Percentiles rank a stretch among this genome's conserved stretches.
phyloP scores from a whole-genome alignment of 1,284 basidiomycete genomes.

The Jaminaea rosea region DNA sequence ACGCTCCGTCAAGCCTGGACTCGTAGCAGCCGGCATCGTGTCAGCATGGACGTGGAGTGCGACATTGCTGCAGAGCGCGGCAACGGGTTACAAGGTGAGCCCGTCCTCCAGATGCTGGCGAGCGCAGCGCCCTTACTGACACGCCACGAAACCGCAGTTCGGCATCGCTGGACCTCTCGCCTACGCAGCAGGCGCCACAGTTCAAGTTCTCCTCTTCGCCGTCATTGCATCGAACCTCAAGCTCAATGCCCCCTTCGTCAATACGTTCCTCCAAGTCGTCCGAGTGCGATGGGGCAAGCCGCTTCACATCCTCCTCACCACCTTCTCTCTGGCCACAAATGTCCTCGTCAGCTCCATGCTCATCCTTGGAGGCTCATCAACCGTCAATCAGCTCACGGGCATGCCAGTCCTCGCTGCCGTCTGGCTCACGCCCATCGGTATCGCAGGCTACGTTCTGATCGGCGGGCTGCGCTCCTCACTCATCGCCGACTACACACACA shows the following conservation, averaged over 20 bases:
- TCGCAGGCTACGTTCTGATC: conserved; percentile 34
- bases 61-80: conserved; percentile 57
- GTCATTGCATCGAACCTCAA: conserved; percentile 52
- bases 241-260: conserved; percentile 57
- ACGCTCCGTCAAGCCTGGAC: conserved; percentile 60
- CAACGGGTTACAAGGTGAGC: no score
- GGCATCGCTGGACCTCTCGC: conserved; percentile 48
- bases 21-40: conserved; percentile 82
- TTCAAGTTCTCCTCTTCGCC: conserved; percentile 63
- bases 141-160: no score
- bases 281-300: conserved; percentile 62
- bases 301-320: conserved; percentile 68
- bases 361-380: conserved; percentile 38
- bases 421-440: conserved; percentile 39
- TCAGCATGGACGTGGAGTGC: conserved; percentile 49
- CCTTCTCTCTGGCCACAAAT: conserved; percentile 68
- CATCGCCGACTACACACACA: conserved; percentile 43
- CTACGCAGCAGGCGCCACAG: conserved; percentile 48
- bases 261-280: conserved; percentile 61
- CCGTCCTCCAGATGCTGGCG: no score
- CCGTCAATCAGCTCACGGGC: conserved; percentile 54
- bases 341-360: conserved; percentile 39
- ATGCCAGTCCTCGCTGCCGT: conserved; percentile 30
- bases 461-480: conserved; percentile 19
- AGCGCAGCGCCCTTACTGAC: no score